Conservation (phyloP, 2,329 filamentous ascomycete species). For the Fusarium hainanense region DNA sequence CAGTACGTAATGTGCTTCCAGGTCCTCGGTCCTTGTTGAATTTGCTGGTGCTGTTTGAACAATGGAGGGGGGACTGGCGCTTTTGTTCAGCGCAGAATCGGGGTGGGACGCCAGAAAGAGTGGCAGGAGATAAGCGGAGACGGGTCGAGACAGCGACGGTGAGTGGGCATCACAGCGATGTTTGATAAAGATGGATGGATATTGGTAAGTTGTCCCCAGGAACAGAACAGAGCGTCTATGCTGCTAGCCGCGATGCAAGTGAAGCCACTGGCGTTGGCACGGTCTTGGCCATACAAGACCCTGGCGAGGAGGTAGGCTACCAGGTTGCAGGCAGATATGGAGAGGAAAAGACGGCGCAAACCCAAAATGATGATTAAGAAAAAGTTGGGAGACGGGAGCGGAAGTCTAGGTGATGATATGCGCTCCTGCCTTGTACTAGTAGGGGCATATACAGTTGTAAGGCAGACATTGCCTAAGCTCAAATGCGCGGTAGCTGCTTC, state of each 20-base stretch:
- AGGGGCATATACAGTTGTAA: not conserved
- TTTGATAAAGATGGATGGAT: not conserved
- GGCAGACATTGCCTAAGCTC: not conserved
- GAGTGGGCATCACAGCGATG: conserved; percentile 17
- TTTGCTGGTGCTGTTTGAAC: not conserved
- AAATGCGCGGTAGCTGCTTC: not conserved
- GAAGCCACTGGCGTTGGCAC: not conserved
- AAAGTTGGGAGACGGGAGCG: conserved; percentile 4
- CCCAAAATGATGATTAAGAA: conserved; percentile 2
- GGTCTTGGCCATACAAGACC: not conserved
- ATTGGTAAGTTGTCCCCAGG: not conserved
- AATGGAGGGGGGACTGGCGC: not conserved
- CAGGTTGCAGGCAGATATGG: conserved; percentile 6
- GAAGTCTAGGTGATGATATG: not conserved
- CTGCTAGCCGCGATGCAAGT: conserved; percentile 3
- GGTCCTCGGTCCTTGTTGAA: not conserved
- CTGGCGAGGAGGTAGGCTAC: not conserved
- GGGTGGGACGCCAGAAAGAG: conserved; percentile 5
- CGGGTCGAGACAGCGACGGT: not conserved
- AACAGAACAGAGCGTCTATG: not conserved
- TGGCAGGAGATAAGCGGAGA: not conserved
- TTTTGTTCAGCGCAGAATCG: conserved; percentile 4
- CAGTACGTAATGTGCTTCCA: conserved; percentile 2
- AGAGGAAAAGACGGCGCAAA: conserved; percentile 1
- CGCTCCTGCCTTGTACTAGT: not conserved